Base-by-base conservation (phyloP, 768 basidiomycete genomes). In the Termitomyces sp. region DNA sequence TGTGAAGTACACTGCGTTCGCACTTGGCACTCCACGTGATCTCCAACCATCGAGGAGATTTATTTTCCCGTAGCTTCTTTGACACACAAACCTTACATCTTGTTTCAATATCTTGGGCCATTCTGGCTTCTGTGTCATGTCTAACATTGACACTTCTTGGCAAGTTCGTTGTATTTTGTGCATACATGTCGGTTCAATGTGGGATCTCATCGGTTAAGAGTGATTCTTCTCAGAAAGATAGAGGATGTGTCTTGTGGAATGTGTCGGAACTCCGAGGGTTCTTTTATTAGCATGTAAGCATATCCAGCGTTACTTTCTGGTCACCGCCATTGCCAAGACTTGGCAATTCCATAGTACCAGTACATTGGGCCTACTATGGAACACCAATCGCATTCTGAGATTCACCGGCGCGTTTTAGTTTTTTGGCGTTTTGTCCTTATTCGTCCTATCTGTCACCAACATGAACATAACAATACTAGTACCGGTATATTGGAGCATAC, bases 201-300 rank as follows among this genome's bases (percentile, higher is more conserved):
- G 47, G 41, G 46, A 54, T 45, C n/a, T 17, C 7, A 9, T 10
- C 10, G 10, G 19, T 15, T 19, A 32, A 32, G 26, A 28, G 40
- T 22, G 21, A 21, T 14, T 15, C 12, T 35, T 54, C 30, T 56
- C 44, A 47, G 17, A 17, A 34, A 37, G 38, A 37, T 56, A 24
- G 21, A 45, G 50, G 54, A 19, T 28, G 41, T 53, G 35, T 10
- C 54, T 51, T 51, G 26, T 45, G 58, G 22, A 56, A 38, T 45
- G 44, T 22, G 30, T 43, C 55, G 54, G 57, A 45, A 48, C 48
- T 51, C 53, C 58, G 51, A 56, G 41, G 51, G 45, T 34, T 26
- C 22, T 37, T 22, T 51, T 38, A 26, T 10, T 37, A 37, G 37
- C 49, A 38, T 49, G 54, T 43, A 53, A 26, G 28, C 38, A 30